Base-by-base conservation (phyloP, 2,329 filamentous ascomycete species). In the Venturia carpophila region DNA sequence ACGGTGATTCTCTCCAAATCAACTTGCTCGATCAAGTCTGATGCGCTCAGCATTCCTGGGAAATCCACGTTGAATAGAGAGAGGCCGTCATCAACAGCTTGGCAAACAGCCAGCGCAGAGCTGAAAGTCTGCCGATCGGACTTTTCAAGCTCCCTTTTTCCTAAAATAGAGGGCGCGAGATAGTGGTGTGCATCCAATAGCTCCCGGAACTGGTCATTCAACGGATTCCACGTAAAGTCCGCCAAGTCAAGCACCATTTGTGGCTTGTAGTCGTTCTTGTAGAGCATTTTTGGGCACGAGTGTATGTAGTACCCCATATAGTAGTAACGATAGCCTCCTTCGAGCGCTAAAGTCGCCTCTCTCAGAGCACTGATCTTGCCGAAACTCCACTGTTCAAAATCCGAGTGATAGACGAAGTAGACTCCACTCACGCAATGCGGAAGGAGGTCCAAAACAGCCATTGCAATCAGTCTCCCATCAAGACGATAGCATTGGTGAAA, bases 241-340 rank as follows among this genome's bases (percentile, higher is more conserved):
- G 86, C 55, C 39, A 62, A 47, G 34, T 67, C 66, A 19, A 67
- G 80, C 13, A 94, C 82, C 70, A 87, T 84, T 71, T 91, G 88
- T 1, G 89, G 90, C 13, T 81, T 79, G 73, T 90, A 94, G 71
- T 92, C 87, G 66, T 87, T 88, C 78, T 94, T 94, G 79, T 94
- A 94, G 69, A 82, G 81, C 90, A 94, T 93, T 78, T 94, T 94
- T 64, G 83, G 80, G 71, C 90, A 93, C 64, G 79, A 85, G 73
- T 92, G 89, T 66, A 94, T 93, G 71, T 93, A 94, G 74, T 86
- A 93, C 6, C 90, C 85, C 85, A 88, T 87, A 75, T 93, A 94
- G 83, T 91, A 94, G 80, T 85, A 91, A 55, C 82, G 77, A 70
- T 92, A 92, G 0, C 84, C 87, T 6, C 79, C 79, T 71, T 93